Conservation (phyloP, 2,329 filamentous ascomycete genomes). For the Atkinsonella texensis region DNA sequence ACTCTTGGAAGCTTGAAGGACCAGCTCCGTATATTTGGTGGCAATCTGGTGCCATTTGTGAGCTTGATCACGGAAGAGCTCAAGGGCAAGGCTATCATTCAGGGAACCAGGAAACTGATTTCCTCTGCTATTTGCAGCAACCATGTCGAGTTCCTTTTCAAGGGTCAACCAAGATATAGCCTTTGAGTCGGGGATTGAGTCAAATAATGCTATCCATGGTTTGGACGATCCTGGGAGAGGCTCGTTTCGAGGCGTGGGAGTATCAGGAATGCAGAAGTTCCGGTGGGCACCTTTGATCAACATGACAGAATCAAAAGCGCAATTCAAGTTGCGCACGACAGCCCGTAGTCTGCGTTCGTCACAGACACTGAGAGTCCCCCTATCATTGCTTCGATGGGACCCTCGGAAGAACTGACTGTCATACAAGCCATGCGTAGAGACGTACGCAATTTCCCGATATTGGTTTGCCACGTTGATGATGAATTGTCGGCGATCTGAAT, state of each 20-base stretch:
- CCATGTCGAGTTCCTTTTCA: not conserved
- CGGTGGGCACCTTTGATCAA: not conserved
- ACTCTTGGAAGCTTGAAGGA: not conserved
- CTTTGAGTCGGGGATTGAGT: not conserved
- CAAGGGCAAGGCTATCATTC: not conserved
- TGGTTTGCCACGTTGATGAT: not conserved
- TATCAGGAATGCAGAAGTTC: not conserved
- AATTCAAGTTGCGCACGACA: not conserved
- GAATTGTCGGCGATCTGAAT: not conserved
- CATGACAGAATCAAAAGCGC: not conserved
- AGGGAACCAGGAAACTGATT: not conserved
- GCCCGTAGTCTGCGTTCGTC: not conserved
- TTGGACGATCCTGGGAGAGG: not conserved
- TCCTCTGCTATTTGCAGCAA: not conserved
- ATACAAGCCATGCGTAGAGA: not conserved
- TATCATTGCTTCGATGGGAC: not conserved
- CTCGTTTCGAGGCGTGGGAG: not conserved
- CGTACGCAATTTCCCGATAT: slow-evolving; percentile 1
- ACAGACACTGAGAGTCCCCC: not conserved
- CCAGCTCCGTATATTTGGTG: not conserved
- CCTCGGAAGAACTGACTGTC: not conserved
- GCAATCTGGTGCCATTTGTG: not conserved
- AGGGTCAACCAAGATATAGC: not conserved
- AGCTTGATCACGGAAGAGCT: not conserved
- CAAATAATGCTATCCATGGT: not conserved